Evolutionary conservation across 129 eudicot species (phyloP).

Genomic region (Solidago caesia): DNA sequence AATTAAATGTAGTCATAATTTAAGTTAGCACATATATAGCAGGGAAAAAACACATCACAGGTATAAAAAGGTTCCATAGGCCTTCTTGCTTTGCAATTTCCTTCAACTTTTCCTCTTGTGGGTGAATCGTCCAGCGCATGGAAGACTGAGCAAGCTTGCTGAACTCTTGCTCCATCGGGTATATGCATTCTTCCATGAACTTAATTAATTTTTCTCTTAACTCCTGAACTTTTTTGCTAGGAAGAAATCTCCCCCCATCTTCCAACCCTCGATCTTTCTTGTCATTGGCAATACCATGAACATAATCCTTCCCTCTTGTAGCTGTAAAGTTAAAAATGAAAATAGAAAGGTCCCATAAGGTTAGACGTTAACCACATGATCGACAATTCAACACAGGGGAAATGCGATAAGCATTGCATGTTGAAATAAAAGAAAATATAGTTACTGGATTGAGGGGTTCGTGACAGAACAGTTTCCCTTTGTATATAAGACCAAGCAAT

Average conservation of each 20-base stretch:
- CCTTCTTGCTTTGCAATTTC: slow-evolving; percentile 86
- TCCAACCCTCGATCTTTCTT: slow-evolving; percentile 31
- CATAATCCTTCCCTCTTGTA: slow-evolving; percentile 33
- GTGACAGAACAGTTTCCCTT: slow-evolving; percentile 67
- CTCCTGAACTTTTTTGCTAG: slow-evolving; percentile 59
- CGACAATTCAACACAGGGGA: not conserved
- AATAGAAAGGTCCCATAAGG: not conserved
- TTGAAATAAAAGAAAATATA: not conserved
- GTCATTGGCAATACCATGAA: slow-evolving; percentile 28
- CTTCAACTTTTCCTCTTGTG: slow-evolving; percentile 86
- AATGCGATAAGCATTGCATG: not conserved
- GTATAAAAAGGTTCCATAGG: slow-evolving; percentile 90
- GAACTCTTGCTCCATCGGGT: slow-evolving; percentile 78
- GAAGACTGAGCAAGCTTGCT: slow-evolving; percentile 66
- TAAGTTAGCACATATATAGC: not conserved
- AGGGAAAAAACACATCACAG: slow-evolving; percentile 47
- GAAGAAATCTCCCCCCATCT: slow-evolving; percentile 65
- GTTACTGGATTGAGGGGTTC: slow-evolving; percentile 70
- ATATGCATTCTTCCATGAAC: slow-evolving; percentile 74
- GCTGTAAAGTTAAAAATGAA: slow-evolving; percentile 30
- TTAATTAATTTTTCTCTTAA: slow-evolving; percentile 64
- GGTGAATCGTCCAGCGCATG: slow-evolving; percentile 87
- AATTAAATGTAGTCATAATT: not conserved
- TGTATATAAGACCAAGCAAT: slow-evolving; percentile 76
- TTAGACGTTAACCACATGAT: not conserved